A percentile compares a stretch with the other conserved stretches of the same genome.
Evolutionary conservation across 2,329 filamentous ascomycete species (phyloP).

Genomic region (Truncatella angustata): DNA sequence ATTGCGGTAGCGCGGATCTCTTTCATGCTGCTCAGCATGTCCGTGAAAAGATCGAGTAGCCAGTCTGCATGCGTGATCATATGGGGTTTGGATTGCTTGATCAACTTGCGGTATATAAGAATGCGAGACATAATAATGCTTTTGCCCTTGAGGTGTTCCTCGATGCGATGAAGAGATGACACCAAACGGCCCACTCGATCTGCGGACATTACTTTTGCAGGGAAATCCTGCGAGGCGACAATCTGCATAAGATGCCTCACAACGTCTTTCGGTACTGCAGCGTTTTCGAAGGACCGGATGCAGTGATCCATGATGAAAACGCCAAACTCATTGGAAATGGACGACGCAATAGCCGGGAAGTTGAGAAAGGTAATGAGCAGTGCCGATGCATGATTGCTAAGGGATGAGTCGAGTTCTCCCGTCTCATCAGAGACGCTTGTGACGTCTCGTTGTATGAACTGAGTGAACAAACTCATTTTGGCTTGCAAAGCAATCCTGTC

Average conservation of each 20-base stretch:
- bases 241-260: slow-evolving; percentile 78
- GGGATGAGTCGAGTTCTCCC: slow-evolving; percentile 61
- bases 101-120: slow-evolving; percentile 72
- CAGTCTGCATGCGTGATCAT: slow-evolving; percentile 76
- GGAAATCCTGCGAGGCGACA: slow-evolving; percentile 77
- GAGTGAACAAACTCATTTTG: slow-evolving; percentile 74
- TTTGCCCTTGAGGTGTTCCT: slow-evolving; percentile 73
- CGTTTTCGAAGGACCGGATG: slow-evolving; percentile 70
- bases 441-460: slow-evolving; percentile 83
- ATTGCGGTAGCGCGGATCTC: slow-evolving; percentile 77
- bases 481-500: slow-evolving; percentile 69
- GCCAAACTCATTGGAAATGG: slow-evolving; percentile 75
- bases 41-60: slow-evolving; percentile 78
- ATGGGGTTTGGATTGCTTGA: slow-evolving; percentile 66
- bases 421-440: slow-evolving; percentile 52
- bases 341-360: slow-evolving; percentile 66
- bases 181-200: slow-evolving; percentile 71
- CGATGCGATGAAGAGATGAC: slow-evolving; percentile 67
- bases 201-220: slow-evolving; percentile 68
- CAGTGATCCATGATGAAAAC: slow-evolving; percentile 78
- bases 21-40: slow-evolving; percentile 74
- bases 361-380: slow-evolving; percentile 76
- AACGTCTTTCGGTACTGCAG: slow-evolving; percentile 70
- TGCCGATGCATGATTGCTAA: slow-evolving; percentile 75
- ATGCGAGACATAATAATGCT: slow-evolving; percentile 77